These are phyloP conservation scores for Helotiales sp. DNA, from an alignment of 2,329 filamentous ascomycete genomes.

Conservation along the genomic window DNA sequence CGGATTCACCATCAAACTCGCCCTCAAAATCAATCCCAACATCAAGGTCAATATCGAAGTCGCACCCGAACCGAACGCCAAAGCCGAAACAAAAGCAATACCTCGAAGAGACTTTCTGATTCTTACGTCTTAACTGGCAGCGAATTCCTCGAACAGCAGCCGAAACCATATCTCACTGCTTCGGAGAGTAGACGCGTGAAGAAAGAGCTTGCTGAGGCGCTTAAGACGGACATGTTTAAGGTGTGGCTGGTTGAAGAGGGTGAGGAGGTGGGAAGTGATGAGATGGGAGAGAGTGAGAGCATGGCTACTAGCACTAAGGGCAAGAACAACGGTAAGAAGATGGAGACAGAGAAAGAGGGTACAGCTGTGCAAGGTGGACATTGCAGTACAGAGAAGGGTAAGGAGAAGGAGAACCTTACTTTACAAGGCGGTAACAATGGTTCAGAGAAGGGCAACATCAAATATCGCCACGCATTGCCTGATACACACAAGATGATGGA, in stretches of 20 bases:
- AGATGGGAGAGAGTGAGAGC: background rate
- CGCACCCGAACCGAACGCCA: no score
- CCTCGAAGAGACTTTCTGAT: background rate
- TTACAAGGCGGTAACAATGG: background rate
- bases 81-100: background rate
- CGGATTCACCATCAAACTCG: no score
- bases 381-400: no score
- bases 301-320: background rate
- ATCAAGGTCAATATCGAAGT: background rate
- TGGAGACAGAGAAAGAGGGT: background rate
- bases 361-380: background rate
- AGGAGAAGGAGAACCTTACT: background rate
- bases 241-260: conserved; percentile 10
- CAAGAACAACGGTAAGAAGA: background rate
- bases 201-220: conserved; percentile 1
- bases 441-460: background rate
- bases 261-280: background rate
- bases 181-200: background rate
- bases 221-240: conserved; percentile 13
- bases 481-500: background rate
- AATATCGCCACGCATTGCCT: no score
- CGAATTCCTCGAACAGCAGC: background rate
- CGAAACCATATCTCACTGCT: background rate
- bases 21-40: background rate
- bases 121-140: background rate